Evolutionary conservation across 2,329 filamentous ascomycete genomes (phyloP).

Genomic region (Botrytis galanthina): DNA sequence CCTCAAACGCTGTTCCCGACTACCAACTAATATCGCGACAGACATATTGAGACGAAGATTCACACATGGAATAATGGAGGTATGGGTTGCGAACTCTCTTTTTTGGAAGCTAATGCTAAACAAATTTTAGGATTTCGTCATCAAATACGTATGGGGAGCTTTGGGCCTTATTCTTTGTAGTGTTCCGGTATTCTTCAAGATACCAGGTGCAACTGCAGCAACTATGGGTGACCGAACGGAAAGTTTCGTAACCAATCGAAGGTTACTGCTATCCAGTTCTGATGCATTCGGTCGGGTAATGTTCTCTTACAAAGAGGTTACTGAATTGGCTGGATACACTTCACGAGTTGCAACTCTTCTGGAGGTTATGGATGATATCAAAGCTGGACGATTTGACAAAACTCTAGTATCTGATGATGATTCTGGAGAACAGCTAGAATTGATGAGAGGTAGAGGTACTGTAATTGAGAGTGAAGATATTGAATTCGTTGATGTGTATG

Average conservation of each 20-base stretch:
- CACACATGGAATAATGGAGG: conserved; percentile 97
- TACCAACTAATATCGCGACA: conserved; percentile 37
- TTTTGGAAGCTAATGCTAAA: neutral
- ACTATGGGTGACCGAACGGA: conserved; percentile 69
- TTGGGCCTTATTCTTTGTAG: conserved; percentile 88
- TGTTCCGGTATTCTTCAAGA: conserved; percentile 91
- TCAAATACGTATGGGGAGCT: conserved; percentile 99
- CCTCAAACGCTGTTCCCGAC: neutral
- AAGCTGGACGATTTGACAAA: conserved; percentile 90
- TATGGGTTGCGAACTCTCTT: conserved; percentile 15
- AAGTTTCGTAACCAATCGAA: conserved; percentile 88
- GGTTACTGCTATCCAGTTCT: conserved; percentile 88
- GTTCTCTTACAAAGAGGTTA: conserved; percentile 98
- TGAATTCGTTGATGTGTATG: conserved; percentile 76
- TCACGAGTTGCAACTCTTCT: conserved; percentile 86
- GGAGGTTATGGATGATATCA: conserved; percentile 92
- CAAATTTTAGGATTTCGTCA: conserved; percentile 77
- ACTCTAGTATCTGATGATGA: conserved; percentile 88
- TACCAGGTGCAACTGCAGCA: conserved; percentile 61
- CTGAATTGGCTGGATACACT: conserved; percentile 92
- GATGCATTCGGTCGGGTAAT: conserved; percentile 94
- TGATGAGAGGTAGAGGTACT: conserved; percentile 77
- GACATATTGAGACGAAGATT: conserved; percentile 83
- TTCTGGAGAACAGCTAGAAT: conserved; percentile 75
- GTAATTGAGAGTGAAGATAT: conserved; percentile 82